A percentile compares a stretch with the other conserved stretches of the same genome.
Conservation (phyloP, 805 yeast species). For the Zygosaccharomyces kombuchaensis region DNA sequence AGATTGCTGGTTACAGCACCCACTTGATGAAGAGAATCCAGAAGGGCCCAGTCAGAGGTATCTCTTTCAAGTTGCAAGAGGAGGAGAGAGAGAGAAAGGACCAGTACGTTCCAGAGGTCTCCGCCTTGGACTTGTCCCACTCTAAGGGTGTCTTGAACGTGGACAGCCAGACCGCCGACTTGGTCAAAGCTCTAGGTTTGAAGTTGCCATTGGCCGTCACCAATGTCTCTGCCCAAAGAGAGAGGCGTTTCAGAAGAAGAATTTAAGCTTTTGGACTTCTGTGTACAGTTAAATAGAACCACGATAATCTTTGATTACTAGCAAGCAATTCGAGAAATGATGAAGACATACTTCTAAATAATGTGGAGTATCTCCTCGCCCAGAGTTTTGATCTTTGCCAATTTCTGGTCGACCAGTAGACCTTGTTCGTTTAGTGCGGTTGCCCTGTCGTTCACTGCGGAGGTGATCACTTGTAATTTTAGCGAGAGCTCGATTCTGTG, state of each 20-base stretch:
- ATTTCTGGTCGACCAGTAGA: constrained; percentile 33
- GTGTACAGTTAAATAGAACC: constrained; percentile 23
- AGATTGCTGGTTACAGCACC: constrained; percentile 99
- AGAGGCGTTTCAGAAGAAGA: constrained; percentile 91
- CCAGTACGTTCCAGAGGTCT: constrained; percentile 99
- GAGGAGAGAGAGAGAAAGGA: constrained; percentile 99
- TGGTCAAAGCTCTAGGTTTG: constrained; percentile 92
- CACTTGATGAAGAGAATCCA: constrained; percentile 99
- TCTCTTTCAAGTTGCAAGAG: constrained; percentile 99
- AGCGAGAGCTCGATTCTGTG: constrained; percentile 40
- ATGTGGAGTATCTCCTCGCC: constrained; percentile 40
- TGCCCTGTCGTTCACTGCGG: constrained; percentile 37
- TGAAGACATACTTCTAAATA: constrained; percentile 18
- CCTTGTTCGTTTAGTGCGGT: constrained; percentile 34
- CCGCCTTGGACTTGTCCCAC: constrained; percentile 97
- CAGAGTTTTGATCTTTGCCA: constrained; percentile 37
- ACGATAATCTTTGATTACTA: constrained; percentile 16
- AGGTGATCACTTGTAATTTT: constrained; percentile 38
- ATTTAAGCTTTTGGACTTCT: constrained; percentile 43
- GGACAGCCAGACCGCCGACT: constrained; percentile 93
- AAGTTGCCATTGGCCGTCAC: constrained; percentile 80
- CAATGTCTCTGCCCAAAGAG: constrained; percentile 85
- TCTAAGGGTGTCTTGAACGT: constrained; percentile 94
- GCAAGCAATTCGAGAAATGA: background rate
- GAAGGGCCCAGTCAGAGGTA: constrained; percentile 99